Percentiles rank a stretch among this genome's conserved stretches.
phyloP scores from a whole-genome alignment of 2,329 filamentous ascomycete genomes.

The Ophiostoma sp. region DNA sequence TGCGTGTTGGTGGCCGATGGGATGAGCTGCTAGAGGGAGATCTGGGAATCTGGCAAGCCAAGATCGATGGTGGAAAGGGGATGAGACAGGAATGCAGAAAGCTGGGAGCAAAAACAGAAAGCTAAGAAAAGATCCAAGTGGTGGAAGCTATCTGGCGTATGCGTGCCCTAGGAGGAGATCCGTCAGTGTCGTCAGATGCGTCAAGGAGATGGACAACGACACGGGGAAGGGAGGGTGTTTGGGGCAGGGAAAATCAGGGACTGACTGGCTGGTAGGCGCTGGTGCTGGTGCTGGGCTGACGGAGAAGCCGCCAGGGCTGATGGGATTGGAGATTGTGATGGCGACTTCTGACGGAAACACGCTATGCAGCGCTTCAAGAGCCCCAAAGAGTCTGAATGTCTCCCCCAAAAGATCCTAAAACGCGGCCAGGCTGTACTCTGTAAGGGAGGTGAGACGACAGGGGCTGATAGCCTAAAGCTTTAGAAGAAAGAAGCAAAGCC shows the following conservation, averaged over 20 bases:
- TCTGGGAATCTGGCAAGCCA: slow-evolving; percentile 1
- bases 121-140: neutral
- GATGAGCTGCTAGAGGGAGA: neutral
- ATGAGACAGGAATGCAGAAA: slow-evolving; percentile 2
- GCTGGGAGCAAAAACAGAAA: neutral
- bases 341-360: neutral
- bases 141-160: neutral
- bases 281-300: neutral
- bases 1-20: neutral
- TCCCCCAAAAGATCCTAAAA: neutral
- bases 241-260: neutral
- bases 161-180: neutral
- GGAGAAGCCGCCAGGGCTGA: slow-evolving; percentile 5
- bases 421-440: slow-evolving; percentile 1
- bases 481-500: neutral
- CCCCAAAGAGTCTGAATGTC: neutral
- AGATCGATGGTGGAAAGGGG: slow-evolving; percentile 11
- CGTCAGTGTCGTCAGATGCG: slow-evolving; percentile 12
- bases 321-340: neutral
- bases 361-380: neutral
- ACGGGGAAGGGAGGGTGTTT: slow-evolving; percentile 11
- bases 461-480: neutral
- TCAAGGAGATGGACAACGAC: neutral
- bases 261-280: slow-evolving; percentile 1
- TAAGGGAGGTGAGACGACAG: neutral